These are phyloP conservation scores for Pterula multifida DNA, from an alignment of 1,284 basidiomycete genomes.

Conservation along the genomic window DNA sequence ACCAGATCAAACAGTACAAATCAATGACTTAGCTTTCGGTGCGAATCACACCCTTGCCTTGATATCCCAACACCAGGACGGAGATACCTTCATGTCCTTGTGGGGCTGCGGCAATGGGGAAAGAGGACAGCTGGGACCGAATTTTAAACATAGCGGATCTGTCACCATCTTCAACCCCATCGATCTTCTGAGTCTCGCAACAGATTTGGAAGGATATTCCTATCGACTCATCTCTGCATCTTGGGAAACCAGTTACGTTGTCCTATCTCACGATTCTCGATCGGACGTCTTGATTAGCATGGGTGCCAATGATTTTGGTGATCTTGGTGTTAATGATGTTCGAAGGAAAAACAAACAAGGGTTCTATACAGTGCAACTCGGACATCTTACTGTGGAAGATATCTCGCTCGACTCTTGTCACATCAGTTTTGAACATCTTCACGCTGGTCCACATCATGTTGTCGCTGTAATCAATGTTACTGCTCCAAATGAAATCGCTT, in stretches of 20 bases:
- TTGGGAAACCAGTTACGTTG: slow-evolving; percentile 79
- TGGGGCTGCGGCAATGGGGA: neutral
- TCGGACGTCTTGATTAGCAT: slow-evolving; percentile 64
- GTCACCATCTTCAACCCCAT: slow-evolving; percentile 36
- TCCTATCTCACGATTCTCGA: slow-evolving; percentile 26
- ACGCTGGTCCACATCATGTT: slow-evolving; percentile 64
- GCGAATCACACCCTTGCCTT: slow-evolving; percentile 20
- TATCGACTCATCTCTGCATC: slow-evolving; percentile 43
- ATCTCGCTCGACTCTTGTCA: slow-evolving; percentile 9
- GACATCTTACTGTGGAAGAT: slow-evolving; percentile 21
- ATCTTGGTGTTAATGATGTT: slow-evolving; percentile 39
- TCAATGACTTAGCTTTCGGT: slow-evolving; percentile 16
- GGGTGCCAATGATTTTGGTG: slow-evolving; percentile 77
- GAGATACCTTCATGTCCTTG: neutral
- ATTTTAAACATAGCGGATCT: neutral
- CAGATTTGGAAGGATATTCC: slow-evolving; percentile 22
- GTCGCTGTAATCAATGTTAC: slow-evolving; percentile 29
- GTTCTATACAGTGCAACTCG: slow-evolving; percentile 32
- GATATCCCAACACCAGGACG: slow-evolving; percentile 10
- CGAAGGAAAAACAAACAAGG: slow-evolving; percentile 1
- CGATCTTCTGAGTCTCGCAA: slow-evolving; percentile 20
- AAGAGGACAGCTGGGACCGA: neutral
- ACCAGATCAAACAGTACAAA: slow-evolving; percentile 7
- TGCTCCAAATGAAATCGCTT: slow-evolving; percentile 14
- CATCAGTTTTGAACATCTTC: slow-evolving; percentile 29